Conservation (phyloP, 164 flowering plant species). For the Kingdonia uniflora region DNA sequence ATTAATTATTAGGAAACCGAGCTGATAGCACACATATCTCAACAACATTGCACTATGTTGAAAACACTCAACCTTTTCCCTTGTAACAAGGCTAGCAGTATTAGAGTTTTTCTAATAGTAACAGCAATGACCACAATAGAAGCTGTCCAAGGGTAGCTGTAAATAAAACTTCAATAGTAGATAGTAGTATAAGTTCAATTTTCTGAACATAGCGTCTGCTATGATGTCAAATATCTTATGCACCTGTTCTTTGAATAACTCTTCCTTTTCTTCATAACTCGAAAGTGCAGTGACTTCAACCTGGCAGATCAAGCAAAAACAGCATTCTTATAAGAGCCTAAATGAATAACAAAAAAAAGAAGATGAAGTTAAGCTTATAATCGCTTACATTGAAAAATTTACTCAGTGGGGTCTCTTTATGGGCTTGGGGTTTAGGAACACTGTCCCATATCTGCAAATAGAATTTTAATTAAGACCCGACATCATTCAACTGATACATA, state of each 20-base stretch:
- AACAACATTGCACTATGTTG: too few species aligned
- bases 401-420: slow-evolving; percentile 45
- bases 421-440: slow-evolving; percentile 46
- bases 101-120: too few species aligned
- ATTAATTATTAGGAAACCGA: too few species aligned
- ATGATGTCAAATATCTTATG: neutral
- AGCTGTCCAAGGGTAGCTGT: too few species aligned
- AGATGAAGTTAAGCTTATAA: too few species aligned
- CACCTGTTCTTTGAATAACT: slow-evolving; percentile 57
- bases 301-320: slow-evolving; percentile 17
- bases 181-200: too few species aligned
- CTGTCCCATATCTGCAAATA: slow-evolving; percentile 50
- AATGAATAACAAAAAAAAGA: neutral
- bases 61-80: too few species aligned
- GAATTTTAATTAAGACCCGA: too few species aligned
- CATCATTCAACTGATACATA: too few species aligned
- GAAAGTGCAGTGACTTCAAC: slow-evolving; percentile 52
- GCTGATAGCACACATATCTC: too few species aligned
- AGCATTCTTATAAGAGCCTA: neutral
- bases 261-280: slow-evolving; percentile 58
- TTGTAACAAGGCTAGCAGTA: too few species aligned
- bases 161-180: neutral
- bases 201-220: neutral
- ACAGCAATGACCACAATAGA: too few species aligned
- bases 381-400: slow-evolving; percentile 48